Base-by-base conservation (phyloP, 768 basidiomycete genomes). In the Termitomyces sp. region DNA sequence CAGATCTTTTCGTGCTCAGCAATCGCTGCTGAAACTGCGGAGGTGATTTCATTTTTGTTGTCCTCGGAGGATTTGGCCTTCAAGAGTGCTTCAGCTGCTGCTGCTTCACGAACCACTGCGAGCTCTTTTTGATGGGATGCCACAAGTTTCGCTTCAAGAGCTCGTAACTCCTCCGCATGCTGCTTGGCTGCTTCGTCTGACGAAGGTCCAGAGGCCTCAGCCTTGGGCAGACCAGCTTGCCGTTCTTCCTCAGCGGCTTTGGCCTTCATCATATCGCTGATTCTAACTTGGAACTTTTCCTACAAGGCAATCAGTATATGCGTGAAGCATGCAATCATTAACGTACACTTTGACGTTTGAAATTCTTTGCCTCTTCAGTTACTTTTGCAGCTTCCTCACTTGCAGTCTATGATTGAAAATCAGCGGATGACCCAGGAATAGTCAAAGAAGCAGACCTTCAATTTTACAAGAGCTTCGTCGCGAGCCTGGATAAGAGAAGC, bases 231-330 rank as follows among this genome's bases (percentile, higher is more conserved):
- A 57, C 69, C 72, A 21, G 77, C 74, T 64, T 80, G 78, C 2
- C 71, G 71, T 50, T 81, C 73, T 10, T 66, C 66, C 37, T 83
- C 81, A 0, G 73, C 73, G 17, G 71, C 77, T 45, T 79, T 77
- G 9, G 75, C 72, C 63, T 79, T 81, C 60, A 76, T 76, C 49
- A 85, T 62, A 34, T 82, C 79, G 6, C 71, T 68, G 7, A 86
- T 73, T 58, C 80, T 78, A 2, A 70, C 64, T 53, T 80, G 78
- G 74, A 84, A 80, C 64, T 85, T 86, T 3, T 86, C 84, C 84
- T 89, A 67, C 19, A 50, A 19, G 35, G 21, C 14, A 44, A 45
- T 54, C 48, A 40, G 30, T 34, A 57, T 26, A 60, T 42, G 26
- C 53, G 35, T 56, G 26, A 30, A 21, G 28, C 1, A 35, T 41